Percentiles rank a stretch among this genome's conserved stretches.
phyloP scores from a whole-genome alignment of 1,284 basidiomycete genomes.

The Cutaneotrichosporon cavernicola region DNA sequence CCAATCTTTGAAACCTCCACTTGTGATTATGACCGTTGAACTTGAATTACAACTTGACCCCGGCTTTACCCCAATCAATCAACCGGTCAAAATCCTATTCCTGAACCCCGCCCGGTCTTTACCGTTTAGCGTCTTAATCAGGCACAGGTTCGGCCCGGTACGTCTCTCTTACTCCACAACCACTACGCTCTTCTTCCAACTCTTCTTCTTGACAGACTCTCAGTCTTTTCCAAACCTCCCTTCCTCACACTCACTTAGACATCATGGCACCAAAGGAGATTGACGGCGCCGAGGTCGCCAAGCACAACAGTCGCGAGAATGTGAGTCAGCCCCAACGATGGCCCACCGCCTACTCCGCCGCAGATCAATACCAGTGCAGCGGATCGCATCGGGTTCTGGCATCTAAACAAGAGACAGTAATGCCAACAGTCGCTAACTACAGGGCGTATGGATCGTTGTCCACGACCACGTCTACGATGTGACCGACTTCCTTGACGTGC shows the following conservation, averaged over 20 bases:
- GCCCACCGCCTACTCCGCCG: no score
- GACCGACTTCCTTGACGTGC: constrained; percentile 67
- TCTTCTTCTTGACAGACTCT: background rate
- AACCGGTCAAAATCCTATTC: no score
- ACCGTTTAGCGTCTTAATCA: no score
- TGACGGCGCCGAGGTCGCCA: constrained; percentile 48
- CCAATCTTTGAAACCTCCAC: no score
- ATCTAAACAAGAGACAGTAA: background rate
- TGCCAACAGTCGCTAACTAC: constrained; percentile 15
- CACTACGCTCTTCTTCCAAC: background rate
- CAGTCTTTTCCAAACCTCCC: background rate
- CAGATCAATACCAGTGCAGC: no score
- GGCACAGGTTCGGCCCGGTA: no score
- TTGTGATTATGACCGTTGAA: no score
- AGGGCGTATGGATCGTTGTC: constrained; percentile 86
- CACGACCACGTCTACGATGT: constrained; percentile 77
- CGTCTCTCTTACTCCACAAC: no score
- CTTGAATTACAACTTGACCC: no score
- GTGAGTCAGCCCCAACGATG: constrained; percentile 23
- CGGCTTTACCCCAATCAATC: no score
- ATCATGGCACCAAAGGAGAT: constrained; percentile 24
- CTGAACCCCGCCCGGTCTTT: no score
- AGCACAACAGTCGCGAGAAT: constrained; percentile 50
- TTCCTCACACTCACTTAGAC: background rate
- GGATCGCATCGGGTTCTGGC: no score